Evolutionary conservation across 441 rosid species (phyloP).

Genomic region (Raphanus hybrid): DNA sequence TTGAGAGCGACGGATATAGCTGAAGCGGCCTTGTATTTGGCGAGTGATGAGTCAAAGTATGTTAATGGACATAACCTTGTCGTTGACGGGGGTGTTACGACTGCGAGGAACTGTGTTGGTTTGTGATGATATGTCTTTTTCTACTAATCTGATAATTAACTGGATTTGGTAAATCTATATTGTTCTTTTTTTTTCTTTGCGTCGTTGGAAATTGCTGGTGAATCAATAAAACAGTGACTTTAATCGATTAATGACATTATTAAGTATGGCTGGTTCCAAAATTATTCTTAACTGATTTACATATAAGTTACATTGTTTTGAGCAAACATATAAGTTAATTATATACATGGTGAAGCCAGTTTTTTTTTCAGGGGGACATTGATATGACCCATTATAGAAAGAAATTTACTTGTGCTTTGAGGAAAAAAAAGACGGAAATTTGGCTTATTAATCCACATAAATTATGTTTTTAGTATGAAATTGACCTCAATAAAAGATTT

Average conservation of each 20-base stretch:
- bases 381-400: no score
- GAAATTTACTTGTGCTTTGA: no score
- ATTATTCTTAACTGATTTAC: no score
- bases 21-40: constrained; percentile 83
- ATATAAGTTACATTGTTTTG: no score
- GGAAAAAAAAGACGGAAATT: no score
- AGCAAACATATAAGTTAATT: no score
- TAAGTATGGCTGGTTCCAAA: no score
- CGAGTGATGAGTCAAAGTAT: constrained; percentile 84
- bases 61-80: constrained; percentile 93
- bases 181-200: neutral
- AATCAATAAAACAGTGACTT: constrained; percentile 16
- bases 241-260: neutral
- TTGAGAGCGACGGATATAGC: constrained; percentile 76
- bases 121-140: constrained; percentile 44
- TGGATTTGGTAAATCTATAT: constrained; percentile 32
- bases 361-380: no score
- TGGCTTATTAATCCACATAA: no score
- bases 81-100: constrained; percentile 88
- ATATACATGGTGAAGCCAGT: no score
- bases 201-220: constrained; percentile 18
- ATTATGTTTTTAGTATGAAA: no score
- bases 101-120: constrained; percentile 78
- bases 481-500: no score
- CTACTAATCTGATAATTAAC: constrained; percentile 11